phyloP scores from a whole-genome alignment of 176 grass and related monocot genomes.

The Triticum monococcum region DNA sequence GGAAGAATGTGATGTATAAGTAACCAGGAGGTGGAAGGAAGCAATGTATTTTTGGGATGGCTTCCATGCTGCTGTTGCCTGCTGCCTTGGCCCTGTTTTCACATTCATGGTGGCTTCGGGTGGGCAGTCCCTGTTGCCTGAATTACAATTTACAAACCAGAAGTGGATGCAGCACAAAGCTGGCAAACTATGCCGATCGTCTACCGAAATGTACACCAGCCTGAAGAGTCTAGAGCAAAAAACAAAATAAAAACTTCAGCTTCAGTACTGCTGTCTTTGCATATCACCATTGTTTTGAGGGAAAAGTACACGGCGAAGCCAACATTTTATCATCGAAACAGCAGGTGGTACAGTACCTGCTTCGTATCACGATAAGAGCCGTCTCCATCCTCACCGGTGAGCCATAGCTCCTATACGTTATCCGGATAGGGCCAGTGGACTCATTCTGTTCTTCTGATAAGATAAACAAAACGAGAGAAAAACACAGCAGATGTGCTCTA shows the following conservation, averaged over 20 bases:
- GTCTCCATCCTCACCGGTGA: neutral
- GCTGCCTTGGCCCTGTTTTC: conserved; percentile 8
- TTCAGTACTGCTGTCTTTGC: neutral
- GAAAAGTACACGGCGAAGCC: neutral
- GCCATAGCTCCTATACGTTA: neutral
- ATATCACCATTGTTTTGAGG: neutral
- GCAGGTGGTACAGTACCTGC: neutral
- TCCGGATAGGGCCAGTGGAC: neutral
- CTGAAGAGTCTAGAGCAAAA: neutral
- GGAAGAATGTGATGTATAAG: conserved; percentile 29
- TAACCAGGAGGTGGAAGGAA: conserved; percentile 7
- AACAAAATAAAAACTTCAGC: neutral
- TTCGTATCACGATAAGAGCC: neutral
- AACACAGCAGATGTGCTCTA: neutral
- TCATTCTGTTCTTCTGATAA: neutral
- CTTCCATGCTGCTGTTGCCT: conserved; percentile 31
- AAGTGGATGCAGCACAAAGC: no score
- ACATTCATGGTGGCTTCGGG: neutral
- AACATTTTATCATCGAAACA: neutral
- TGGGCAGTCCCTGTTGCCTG: conserved; percentile 8
- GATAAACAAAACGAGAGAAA: neutral
- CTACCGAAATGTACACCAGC: neutral
- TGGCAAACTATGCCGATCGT: neutral
- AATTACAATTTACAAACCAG: neutral
- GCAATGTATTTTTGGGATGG: conserved; percentile 42